phyloP scores from a whole-genome alignment of 495 filamentous ascomycete genomes.

The Annulohypoxylon stygium region DNA sequence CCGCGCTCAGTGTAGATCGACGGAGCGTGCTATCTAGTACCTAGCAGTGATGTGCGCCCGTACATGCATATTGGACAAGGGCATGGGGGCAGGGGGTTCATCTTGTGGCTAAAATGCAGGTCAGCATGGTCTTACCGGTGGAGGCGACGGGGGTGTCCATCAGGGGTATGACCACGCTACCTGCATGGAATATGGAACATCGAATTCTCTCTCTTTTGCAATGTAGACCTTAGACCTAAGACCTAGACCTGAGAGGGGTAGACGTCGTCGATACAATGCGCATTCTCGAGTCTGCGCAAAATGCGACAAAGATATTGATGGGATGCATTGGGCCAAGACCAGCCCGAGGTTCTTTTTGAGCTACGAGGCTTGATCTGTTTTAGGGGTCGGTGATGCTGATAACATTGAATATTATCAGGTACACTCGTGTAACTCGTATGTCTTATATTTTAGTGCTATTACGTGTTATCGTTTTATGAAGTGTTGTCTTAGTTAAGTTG shows the following conservation, averaged over 20 bases:
- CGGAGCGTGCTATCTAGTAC: slow-evolving; percentile 42
- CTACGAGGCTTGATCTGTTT: slow-evolving; percentile 9
- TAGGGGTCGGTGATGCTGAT: not conserved
- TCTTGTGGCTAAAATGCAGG: slow-evolving; percentile 50
- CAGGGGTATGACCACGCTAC: slow-evolving; percentile 45
- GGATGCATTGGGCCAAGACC: not conserved
- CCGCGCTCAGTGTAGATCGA: slow-evolving; percentile 43
- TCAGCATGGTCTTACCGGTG: slow-evolving; percentile 42
- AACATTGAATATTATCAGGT: not conserved
- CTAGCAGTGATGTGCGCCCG: slow-evolving; percentile 40
- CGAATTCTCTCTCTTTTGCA: slow-evolving; percentile 18
- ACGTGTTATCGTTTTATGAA: slow-evolving; percentile 11
- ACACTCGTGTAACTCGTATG: not conserved
- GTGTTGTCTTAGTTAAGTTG: slow-evolving; percentile 2
- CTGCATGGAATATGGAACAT: slow-evolving; percentile 41
- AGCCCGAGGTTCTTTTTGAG: not conserved
- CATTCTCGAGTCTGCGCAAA: too few relatives aligned
- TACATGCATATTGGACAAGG: slow-evolving; percentile 29
- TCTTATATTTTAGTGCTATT: slow-evolving; percentile 10
- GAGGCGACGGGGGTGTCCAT: slow-evolving; percentile 30
- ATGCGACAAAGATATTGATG: not conserved
- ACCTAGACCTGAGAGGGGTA: slow-evolving; percentile 10
- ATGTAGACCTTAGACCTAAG: not conserved
- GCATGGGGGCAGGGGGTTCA: slow-evolving; percentile 27
- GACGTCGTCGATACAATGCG: not conserved